Base-by-base conservation (phyloP, 441 rosid species). In the Adansonia gregorii region DNA sequence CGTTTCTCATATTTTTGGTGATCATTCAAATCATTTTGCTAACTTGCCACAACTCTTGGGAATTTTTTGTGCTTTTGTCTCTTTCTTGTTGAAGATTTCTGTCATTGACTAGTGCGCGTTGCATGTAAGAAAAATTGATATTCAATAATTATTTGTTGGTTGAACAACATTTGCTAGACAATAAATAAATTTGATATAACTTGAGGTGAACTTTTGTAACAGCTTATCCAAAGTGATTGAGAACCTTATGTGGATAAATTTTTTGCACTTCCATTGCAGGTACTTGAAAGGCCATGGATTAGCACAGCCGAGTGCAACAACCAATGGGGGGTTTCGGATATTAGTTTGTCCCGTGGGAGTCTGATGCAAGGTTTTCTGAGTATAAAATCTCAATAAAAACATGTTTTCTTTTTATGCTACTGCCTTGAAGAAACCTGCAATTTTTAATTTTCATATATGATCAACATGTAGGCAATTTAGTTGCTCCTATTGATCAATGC, bases 221-320 rank as follows among this genome's bases (percentile, higher is more conserved):
- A 17, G 72, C 7, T 67, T 43, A 58, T 73, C n/a, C 7, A 3
- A 39, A 17, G 66, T 58, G 76, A 35, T 41, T 17, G 31, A 67
- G 39, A 73, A 2, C 41, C 58, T 55, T 60, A 58, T 48, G 55
- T n/a, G 35, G 65, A 45, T 73, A 70, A 27, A 72, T 67, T 66
- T 56, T 79, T 67, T 83, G 72, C 55, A 60, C 20, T 67, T 67
- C 73, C 71, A 17, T 80, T 80, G 82, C 84, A 89, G 94, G 89
- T 84, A 87, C 94, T 84, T 87, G 84, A 90, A 66, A 63, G 74
- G 76, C 81, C 46, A 59, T 78, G 77, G 78, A 73, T 79, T 39
- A 67, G 87, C 85, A 76, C 82, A 74, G 54, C 31, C 60, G 63
- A 54, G 82, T 71, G 89, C 81, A 74, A 76, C 27, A 35, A 24